Evolutionary conservation across 441 rosid species (phyloP).

Genomic region (Gossypium davidsonii): DNA sequence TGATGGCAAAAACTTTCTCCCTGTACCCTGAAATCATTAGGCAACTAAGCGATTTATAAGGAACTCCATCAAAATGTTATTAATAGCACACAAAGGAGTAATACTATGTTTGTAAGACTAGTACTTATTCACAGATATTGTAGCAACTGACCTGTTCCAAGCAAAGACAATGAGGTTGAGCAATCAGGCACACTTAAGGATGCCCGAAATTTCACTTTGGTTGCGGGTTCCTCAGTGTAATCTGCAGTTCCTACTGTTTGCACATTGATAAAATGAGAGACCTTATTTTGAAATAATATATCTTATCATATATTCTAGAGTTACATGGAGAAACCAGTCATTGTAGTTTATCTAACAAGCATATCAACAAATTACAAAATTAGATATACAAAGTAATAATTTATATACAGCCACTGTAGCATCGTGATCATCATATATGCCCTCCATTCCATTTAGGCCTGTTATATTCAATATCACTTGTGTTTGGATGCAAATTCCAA

Average conservation of each 20-base stretch:
- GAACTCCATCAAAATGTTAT: not conserved
- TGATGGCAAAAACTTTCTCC: slow-evolving; percentile 65
- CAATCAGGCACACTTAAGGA: slow-evolving; percentile 60
- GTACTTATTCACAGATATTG: not conserved
- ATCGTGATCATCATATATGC: too few species aligned
- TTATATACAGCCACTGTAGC: not conserved
- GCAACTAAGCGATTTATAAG: not conserved
- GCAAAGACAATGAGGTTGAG: slow-evolving; percentile 45
- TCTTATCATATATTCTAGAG: not conserved
- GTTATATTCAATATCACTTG: too few species aligned
- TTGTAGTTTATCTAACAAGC: not conserved
- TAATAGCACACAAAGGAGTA: not conserved
- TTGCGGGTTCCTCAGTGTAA: slow-evolving; percentile 52
- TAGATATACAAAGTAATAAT: not conserved
- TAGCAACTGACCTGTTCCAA: slow-evolving; percentile 63
- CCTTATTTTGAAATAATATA: not conserved
- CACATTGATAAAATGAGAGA: slow-evolving; percentile 15
- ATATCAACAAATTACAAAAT: not conserved
- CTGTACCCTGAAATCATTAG: slow-evolving; percentile 50
- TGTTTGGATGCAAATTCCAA: not conserved
- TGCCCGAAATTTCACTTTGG: slow-evolving; percentile 64
- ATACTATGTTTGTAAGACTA: not conserved
- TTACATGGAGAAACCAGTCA: not conserved
- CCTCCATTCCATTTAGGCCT: too few species aligned
- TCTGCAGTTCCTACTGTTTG: slow-evolving; percentile 58